Evolutionary conservation across 768 basidiomycete genomes (phyloP).

Genomic region (Amanita fuliginea): DNA sequence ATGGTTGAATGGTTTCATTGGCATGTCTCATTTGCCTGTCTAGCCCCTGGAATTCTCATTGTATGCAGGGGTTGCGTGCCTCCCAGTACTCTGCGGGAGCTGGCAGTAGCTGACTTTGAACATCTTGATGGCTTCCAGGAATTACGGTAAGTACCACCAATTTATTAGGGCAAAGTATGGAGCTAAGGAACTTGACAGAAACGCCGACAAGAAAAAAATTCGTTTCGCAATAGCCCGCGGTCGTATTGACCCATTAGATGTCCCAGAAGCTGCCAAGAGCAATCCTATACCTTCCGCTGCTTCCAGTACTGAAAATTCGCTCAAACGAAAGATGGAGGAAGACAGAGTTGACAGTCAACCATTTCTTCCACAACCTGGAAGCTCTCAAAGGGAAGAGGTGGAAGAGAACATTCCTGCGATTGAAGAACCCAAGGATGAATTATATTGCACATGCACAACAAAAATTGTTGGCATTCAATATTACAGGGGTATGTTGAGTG

Average conservation of each 20-base stretch:
- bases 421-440: slow-evolving; percentile 49
- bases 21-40: slow-evolving; percentile 22
- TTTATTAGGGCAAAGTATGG: not conserved
- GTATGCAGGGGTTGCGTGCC: slow-evolving; percentile 61
- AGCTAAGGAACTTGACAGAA: slow-evolving; percentile 19
- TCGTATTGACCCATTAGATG: slow-evolving; percentile 44
- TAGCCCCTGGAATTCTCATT: slow-evolving; percentile 1
- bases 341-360: not conserved
- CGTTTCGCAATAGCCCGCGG: slow-evolving; percentile 42
- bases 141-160: slow-evolving; percentile 31
- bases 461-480: slow-evolving; percentile 80
- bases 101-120: slow-evolving; percentile 33
- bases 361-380: not conserved
- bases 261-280: slow-evolving; percentile 34
- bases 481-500: slow-evolving; percentile 42
- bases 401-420: slow-evolving; percentile 29
- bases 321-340: slow-evolving; percentile 1
- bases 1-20: slow-evolving; percentile 71
- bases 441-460: slow-evolving; percentile 47
- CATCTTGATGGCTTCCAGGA: slow-evolving; percentile 37
- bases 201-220: slow-evolving; percentile 54
- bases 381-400: slow-evolving; percentile 24
- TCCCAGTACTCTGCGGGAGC: slow-evolving; percentile 35
- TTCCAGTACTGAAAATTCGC: not conserved
- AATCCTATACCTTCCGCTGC: not conserved